A percentile compares a stretch with the other conserved stretches of the same genome.
Conservation (phyloP, 768 basidiomycete genomes). For the Naganishia onofrii region DNA sequence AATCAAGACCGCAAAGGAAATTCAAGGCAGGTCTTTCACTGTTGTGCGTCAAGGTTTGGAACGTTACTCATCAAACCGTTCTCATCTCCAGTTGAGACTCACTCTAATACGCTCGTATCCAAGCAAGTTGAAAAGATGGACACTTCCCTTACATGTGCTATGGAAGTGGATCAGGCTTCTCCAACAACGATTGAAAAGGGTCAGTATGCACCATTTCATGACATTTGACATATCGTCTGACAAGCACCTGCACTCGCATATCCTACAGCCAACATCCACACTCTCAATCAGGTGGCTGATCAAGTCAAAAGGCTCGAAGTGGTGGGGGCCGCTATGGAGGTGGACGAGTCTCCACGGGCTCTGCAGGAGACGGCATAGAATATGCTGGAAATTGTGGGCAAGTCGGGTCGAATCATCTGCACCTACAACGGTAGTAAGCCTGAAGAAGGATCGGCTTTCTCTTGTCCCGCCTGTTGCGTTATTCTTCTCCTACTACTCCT, state of each 20-base stretch:
- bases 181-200: not conserved
- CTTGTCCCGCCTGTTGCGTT: no score
- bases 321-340: not conserved
- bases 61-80: not conserved
- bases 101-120: conserved; percentile 2
- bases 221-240: not conserved
- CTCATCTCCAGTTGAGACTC: not conserved
- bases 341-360: not conserved
- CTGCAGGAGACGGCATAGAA: not conserved
- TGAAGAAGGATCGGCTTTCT: not conserved
- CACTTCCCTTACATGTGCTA: not conserved
- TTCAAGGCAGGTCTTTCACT: not conserved
- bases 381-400: not conserved
- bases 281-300: not conserved
- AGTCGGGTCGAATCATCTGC: not conserved
- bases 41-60: no score
- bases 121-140: conserved; percentile 23
- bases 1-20: not conserved
- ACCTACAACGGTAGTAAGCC: not conserved
- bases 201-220: not conserved
- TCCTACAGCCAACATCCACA: not conserved
- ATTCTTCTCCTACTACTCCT: no score
- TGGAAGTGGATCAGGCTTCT: conserved; percentile 10
- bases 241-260: not conserved
- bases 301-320: not conserved